Conservation (phyloP, 768 basidiomycete species). For the Auricularia heimuer region DNA sequence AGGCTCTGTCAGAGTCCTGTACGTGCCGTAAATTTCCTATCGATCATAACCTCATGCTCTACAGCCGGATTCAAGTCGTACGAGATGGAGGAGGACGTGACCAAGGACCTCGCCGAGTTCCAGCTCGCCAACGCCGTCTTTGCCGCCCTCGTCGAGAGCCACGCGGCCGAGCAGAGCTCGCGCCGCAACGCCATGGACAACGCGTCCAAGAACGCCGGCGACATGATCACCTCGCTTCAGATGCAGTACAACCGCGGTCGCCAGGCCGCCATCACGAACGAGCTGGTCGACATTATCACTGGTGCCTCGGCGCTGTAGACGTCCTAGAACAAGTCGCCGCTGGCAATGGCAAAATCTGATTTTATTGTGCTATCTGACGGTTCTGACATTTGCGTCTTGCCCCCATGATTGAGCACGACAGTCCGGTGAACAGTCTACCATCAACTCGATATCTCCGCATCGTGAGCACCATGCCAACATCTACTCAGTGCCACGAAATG, state of each 20-base stretch:
- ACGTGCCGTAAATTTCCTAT: neutral
- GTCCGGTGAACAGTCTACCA: too few species aligned
- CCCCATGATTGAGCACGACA: too few species aligned
- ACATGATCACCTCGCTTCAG: slow-evolving; percentile 81
- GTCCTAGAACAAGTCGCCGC: too few species aligned
- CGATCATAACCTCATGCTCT: neutral
- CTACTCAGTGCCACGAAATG: too few species aligned
- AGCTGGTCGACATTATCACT: slow-evolving; percentile 86
- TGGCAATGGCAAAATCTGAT: too few species aligned
- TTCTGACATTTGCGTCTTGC: too few species aligned
- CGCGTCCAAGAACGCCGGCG: slow-evolving; percentile 94
- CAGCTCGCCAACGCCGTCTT: slow-evolving; percentile 94
- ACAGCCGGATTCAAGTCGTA: slow-evolving; percentile 86
- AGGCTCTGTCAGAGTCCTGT: slow-evolving; percentile 74
- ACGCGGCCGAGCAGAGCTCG: slow-evolving; percentile 90
- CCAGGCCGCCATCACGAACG: slow-evolving; percentile 95
- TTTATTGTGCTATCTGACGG: too few species aligned
- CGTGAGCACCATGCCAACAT: too few species aligned
- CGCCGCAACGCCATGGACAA: slow-evolving; percentile 99
- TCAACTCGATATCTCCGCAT: too few species aligned
- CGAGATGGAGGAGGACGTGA: slow-evolving; percentile 95
- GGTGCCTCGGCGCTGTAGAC: slow-evolving; percentile 36
- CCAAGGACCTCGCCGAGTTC: slow-evolving; percentile 90
- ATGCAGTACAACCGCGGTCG: slow-evolving; percentile 99
- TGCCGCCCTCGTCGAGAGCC: slow-evolving; percentile 86